phyloP scores from a whole-genome alignment of 1,284 basidiomycete genomes.

The Austroboletus rostrupii region DNA sequence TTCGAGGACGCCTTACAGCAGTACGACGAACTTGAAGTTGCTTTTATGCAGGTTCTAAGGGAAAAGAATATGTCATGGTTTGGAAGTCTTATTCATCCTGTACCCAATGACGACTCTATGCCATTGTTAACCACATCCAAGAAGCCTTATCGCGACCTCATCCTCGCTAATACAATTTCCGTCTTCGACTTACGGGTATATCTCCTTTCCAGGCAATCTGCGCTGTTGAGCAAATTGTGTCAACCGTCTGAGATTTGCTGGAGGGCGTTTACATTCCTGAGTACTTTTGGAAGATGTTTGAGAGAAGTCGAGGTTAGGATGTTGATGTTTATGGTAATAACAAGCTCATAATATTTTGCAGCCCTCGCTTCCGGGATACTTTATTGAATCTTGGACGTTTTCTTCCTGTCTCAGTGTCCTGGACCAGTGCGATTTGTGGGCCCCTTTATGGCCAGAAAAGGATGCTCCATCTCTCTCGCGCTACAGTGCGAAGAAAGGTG shows the following conservation, averaged over 20 bases:
- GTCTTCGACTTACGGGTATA: conserved; percentile 95
- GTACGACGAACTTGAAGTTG: conserved; percentile 88
- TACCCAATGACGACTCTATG: conserved; percentile 74
- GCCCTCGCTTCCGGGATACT: conserved; percentile 70
- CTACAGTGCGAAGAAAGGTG: conserved; percentile 72
- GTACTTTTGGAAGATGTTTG: conserved; percentile 75
- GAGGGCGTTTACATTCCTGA: conserved; percentile 71
- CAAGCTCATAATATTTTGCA: conserved; percentile 32
- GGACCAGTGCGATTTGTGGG: conserved; percentile 81
- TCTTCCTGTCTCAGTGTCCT: conserved; percentile 86
- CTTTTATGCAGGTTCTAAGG: conserved; percentile 75
- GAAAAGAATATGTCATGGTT: conserved; percentile 91
- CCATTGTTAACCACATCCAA: conserved; percentile 77
- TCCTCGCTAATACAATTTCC: conserved; percentile 87
- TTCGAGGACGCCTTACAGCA: conserved; percentile 86
- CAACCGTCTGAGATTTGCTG: conserved; percentile 64
- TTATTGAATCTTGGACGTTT: conserved; percentile 93
- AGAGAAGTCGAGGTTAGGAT: conserved; percentile 68
- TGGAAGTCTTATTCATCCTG: conserved; percentile 71
- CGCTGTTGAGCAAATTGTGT: conserved; percentile 71
- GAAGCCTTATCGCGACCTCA: conserved; percentile 87
- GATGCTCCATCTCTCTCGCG: conserved; percentile 43
- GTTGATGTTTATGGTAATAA: not conserved
- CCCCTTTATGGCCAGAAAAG: conserved; percentile 39
- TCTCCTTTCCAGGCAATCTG: conserved; percentile 83